Percentiles rank a stretch among this genome's conserved stretches.
Evolutionary conservation across 306 rosid genomes (phyloP).

Genomic region (Cicer arietinum): DNA sequence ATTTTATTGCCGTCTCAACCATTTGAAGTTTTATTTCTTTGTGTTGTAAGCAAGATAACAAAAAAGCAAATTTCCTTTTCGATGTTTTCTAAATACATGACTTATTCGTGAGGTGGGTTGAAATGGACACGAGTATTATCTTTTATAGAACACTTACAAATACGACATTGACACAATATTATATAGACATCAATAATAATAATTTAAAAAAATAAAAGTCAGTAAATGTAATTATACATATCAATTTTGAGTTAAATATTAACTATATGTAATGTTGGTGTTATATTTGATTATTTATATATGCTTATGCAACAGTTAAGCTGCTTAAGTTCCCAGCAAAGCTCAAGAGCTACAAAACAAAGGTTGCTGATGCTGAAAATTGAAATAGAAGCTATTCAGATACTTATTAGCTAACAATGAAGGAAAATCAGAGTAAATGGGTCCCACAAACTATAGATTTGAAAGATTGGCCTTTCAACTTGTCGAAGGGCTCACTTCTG

Average conservation of each 20-base stretch:
- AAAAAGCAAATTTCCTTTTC: slow-evolving; percentile 6
- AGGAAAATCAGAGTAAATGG: slow-evolving; percentile 38
- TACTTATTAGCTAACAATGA: slow-evolving; percentile 27
- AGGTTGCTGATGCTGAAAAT: slow-evolving; percentile 38
- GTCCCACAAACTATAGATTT: slow-evolving; percentile 38
- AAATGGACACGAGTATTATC: slow-evolving; percentile 35
- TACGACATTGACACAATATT: too few species aligned
- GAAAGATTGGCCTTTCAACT: slow-evolving; percentile 42
- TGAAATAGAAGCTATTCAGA: slow-evolving; percentile 36
- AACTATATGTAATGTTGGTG: too few species aligned
- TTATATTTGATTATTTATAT: too few species aligned
- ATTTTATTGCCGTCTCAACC: slow-evolving; percentile 40
- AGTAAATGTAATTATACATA: too few species aligned
- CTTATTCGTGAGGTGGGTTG: slow-evolving; percentile 10
- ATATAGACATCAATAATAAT: too few species aligned
- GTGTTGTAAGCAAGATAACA: slow-evolving; percentile 12
- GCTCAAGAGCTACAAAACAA: slow-evolving; percentile 41
- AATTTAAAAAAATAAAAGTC: too few species aligned
- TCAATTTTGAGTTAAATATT: too few species aligned
- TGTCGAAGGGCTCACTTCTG: slow-evolving; percentile 35
- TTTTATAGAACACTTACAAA: too few species aligned
- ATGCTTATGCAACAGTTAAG: neutral
- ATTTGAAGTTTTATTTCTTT: slow-evolving; percentile 14
- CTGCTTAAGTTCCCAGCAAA: slow-evolving; percentile 7
- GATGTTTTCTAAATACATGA: slow-evolving; percentile 24